Conservation (phyloP, 2,329 filamentous ascomycete species). For the Aspergillus ruber region DNA sequence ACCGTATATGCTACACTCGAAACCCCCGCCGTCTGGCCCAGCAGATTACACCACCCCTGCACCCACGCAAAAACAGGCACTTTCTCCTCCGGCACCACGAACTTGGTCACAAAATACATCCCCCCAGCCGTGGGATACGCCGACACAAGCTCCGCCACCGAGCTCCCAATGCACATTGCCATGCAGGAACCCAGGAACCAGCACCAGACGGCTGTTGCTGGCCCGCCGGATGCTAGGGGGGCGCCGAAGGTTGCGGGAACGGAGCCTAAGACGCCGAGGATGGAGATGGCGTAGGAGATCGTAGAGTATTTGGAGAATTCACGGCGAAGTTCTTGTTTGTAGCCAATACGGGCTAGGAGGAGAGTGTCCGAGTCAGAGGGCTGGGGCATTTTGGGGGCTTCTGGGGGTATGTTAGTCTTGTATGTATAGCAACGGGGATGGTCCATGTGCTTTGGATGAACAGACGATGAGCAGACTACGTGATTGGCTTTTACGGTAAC, state of each 20-base stretch:
- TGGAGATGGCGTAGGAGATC: slow-evolving; percentile 60
- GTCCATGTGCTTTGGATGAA: no score
- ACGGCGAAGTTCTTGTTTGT: slow-evolving; percentile 57
- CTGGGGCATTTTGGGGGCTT: slow-evolving; percentile 24
- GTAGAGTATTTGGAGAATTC: slow-evolving; percentile 64
- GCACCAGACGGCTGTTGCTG: slow-evolving; percentile 59
- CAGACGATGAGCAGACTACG: neutral
- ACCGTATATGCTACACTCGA: slow-evolving; percentile 58
- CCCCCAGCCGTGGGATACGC: slow-evolving; percentile 62
- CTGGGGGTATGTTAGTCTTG: neutral
- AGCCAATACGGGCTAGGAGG: slow-evolving; percentile 55
- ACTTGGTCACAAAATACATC: slow-evolving; percentile 63
- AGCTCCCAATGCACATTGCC: slow-evolving; percentile 59
- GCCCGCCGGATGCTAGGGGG: slow-evolving; percentile 54
- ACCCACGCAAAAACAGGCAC: slow-evolving; percentile 60
- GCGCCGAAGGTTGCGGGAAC: slow-evolving; percentile 58
- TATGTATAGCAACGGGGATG: neutral
- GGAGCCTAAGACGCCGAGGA: slow-evolving; percentile 59
- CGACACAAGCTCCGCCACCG: slow-evolving; percentile 60
- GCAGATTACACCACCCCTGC: slow-evolving; percentile 62
- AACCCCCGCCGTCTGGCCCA: slow-evolving; percentile 58
- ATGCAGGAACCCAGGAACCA: slow-evolving; percentile 60
- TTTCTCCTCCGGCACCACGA: slow-evolving; percentile 55
- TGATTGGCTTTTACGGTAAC: neutral
- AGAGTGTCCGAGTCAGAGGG: slow-evolving; percentile 55